Evolutionary conservation across 306 rosid species (phyloP), one percentile per base, ranked within the genome.

Genomic region (Crotalaria pallida): DNA sequence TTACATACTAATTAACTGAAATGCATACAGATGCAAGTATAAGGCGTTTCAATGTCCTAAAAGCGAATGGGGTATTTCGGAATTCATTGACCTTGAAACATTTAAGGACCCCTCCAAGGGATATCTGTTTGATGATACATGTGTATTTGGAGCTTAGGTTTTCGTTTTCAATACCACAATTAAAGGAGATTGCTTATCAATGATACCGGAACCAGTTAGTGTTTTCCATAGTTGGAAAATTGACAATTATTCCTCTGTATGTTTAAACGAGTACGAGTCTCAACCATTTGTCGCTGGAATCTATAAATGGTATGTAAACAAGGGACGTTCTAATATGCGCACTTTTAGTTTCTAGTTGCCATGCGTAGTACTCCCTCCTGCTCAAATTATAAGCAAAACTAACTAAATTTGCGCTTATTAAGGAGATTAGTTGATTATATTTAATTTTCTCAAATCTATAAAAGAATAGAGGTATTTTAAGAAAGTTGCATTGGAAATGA

Each of bases 111-210:
- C 69, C 12, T 64, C 69, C 2, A 64, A 19, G 24, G 69, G 53
- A 64, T 64, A 64, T 22, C 1, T 64, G 5, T 7, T 19, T 11
- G 36, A 13, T 9, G 69, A 44, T 44, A 17, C 31, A 1, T 64
- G 53, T 24, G 76, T 71, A 3, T 82, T 82, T 9, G 84, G 86
- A 65, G 86, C 16, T 3, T 81, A 79, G n/a, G 23, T 82, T 55
- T 74, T 78, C 23, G 11, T 79, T 33, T 45, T 78, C 21, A 66
- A 75, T 45, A 34, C 64, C 21, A 13, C 0, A 0, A 7, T 38
- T 11, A 71, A 65, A 60, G 84, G 69, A 18, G 34, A 65, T 26
- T 70, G 63, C 56, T 52, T 82, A 38, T 41, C 81, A 3, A 21
- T 82, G 52, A 44, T 75, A 34, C 8, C 19, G 36, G 47, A 16